Evolutionary conservation across 129 eudicot species (phyloP).

Genomic region (Centella asiatica): DNA sequence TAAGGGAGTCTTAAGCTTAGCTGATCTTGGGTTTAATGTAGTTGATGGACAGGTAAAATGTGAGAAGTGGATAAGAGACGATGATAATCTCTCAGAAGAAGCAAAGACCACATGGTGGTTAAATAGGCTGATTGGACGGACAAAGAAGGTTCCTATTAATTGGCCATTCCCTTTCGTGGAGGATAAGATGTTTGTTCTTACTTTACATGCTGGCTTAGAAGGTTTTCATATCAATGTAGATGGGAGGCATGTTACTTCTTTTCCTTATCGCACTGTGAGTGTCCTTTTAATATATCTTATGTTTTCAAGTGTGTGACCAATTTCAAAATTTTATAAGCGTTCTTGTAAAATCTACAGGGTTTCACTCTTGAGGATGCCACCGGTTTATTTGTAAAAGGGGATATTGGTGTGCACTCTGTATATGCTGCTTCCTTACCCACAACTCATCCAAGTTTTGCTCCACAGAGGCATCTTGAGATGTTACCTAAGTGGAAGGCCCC

Average conservation of each 20-base stretch:
- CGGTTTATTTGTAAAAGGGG: constrained; percentile 54
- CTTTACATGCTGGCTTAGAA: constrained; percentile 68
- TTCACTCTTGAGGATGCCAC: constrained; percentile 85
- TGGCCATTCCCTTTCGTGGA: constrained; percentile 79
- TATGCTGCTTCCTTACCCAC: constrained; percentile 69
- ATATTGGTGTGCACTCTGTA: constrained; percentile 52
- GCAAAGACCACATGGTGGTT: constrained; percentile 68
- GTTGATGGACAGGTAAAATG: constrained; percentile 74
- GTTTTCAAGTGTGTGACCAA: neutral
- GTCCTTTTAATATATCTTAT: neutral
- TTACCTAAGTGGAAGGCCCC: constrained; percentile 40
- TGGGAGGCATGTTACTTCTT: constrained; percentile 75
- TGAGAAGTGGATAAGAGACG: constrained; percentile 78
- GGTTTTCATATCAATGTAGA: constrained; percentile 82
- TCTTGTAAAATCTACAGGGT: constrained; percentile 40
- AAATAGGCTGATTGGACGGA: constrained; percentile 52
- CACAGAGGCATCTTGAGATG: constrained; percentile 41
- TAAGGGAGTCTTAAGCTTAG: neutral
- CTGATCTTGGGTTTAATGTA: constrained; percentile 21
- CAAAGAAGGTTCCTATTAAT: constrained; percentile 43
- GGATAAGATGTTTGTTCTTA: constrained; percentile 66
- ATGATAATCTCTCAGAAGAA: constrained; percentile 36
- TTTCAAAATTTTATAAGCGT: neutral
- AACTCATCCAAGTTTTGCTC: constrained; percentile 56
- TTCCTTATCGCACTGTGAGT: constrained; percentile 79